Evolutionary conservation across 177 flowering plant species (phyloP), one percentile per base, ranked within the genome.

Genomic region (Tripterygium wilfordii): DNA sequence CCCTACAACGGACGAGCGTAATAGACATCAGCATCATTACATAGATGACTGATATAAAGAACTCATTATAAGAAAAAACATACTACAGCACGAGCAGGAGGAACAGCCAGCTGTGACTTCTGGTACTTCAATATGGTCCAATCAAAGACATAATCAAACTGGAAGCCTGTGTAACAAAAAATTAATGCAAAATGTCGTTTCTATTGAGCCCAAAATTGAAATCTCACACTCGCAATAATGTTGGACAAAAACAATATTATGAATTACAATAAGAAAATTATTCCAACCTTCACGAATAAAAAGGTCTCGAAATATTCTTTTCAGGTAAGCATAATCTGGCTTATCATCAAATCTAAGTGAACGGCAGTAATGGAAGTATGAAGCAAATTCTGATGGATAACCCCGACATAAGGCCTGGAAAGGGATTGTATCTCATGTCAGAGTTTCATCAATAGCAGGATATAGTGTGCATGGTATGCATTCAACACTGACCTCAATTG

Each of bases 91-190:
- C 86, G 81, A 21, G 76, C 19, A 49, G 95, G 84, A 40, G 87
- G 84, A 62, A 83, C 66, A 3, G 78, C 70, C 39, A 77, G 72
- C 69, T 86, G 96, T 40, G 91, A 75, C 60, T 86, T 88, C 71
- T 83, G 91, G 65, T 86, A 83, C 71, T 83, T 83, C 77, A 83
- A 66, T 55, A 83, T 83, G 36, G 96, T 83, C 96, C 96, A 88
- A 58, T 88, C 96, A 73, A 84, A 87, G 18, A 85, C 88, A 64
- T 82, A 88, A 64, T 88, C 96, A 72, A 85, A 80, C 69, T 85
- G 96, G 62, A 80, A 88, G 36, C 94, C 96, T 88, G 67, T 12
- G n/a, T n/a, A n/a, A n/a, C n/a, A n/a, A n/a, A n/a, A n/a, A n/a
- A n/a, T n/a, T n/a, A n/a, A n/a, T n/a, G n/a, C n/a, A n/a, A n/a